Percentiles rank a stretch among this genome's conserved stretches.
These are phyloP conservation scores for Darksidea phi DNA, from an alignment of 495 filamentous ascomycete genomes.

Conservation along the genomic window DNA sequence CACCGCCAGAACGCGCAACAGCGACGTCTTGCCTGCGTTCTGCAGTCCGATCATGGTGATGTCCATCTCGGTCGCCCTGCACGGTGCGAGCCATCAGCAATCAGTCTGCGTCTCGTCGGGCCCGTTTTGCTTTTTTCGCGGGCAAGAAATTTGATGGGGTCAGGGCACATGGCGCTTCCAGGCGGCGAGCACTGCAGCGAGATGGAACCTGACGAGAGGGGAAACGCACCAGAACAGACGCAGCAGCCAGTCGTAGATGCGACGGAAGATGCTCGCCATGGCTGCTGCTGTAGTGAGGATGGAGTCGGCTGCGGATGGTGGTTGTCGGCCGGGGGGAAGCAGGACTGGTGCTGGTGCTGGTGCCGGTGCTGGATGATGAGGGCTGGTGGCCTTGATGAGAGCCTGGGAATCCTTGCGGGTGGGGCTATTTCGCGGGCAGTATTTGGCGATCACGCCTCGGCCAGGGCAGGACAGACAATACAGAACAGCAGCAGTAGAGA, in stretches of 20 bases:
- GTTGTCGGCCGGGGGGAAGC: not conserved
- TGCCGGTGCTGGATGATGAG: constrained; percentile 3
- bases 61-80: constrained; percentile 97
- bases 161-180: constrained; percentile 27
- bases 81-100: constrained; percentile 31
- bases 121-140: constrained; percentile 30
- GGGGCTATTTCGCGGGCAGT: constrained; percentile 19
- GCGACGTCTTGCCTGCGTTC: constrained; percentile 95
- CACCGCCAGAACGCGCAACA: constrained; percentile 92
- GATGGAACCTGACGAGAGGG: constrained; percentile 4
- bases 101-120: constrained; percentile 25
- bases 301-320: constrained; percentile 8
- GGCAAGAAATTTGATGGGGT: constrained; percentile 20
- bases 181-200: constrained; percentile 21
- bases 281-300: constrained; percentile 30
- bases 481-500: not conserved
- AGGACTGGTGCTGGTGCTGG: not conserved
- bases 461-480: not conserved
- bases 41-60: constrained; percentile 99
- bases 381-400: constrained; percentile 1
- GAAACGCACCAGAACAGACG: constrained; percentile 92
- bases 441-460: constrained; percentile 9
- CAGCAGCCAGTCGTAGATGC: constrained; percentile 97
- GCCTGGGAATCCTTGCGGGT: constrained; percentile 26
- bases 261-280: constrained; percentile 87